Evolutionary conservation across 176 grass and related monocot species (phyloP).

Genomic region (Raddia guianensis): DNA sequence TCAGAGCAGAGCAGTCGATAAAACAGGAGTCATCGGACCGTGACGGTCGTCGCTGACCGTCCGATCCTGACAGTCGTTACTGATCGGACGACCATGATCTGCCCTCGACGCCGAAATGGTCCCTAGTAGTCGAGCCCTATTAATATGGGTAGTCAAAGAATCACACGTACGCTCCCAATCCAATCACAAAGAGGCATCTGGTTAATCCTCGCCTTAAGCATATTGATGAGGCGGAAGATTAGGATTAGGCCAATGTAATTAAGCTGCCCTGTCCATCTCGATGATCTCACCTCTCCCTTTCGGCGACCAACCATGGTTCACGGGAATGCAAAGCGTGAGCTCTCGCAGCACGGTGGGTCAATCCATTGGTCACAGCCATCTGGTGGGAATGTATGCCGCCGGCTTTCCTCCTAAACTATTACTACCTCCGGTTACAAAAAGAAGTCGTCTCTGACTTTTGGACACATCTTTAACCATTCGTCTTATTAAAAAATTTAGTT

Average conservation of each 20-base stretch:
- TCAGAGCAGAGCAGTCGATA: neutral
- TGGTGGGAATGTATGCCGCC: neutral
- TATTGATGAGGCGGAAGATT: neutral
- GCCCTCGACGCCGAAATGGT: neutral
- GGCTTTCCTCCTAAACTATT: no score
- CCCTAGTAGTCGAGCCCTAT: neutral
- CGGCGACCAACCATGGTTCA: neutral
- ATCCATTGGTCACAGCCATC: conserved; percentile 22
- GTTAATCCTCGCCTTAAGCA: neutral
- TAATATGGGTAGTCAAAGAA: neutral
- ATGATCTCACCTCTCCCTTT: neutral
- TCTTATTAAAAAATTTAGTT: no score
- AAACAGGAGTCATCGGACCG: conserved; percentile 19
- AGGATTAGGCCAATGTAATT: neutral
- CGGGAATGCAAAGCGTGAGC: neutral
- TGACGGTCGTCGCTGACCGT: neutral
- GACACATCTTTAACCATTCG: no score
- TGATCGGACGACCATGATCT: neutral
- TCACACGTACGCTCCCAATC: neutral
- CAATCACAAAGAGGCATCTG: neutral
- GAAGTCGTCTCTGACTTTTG: no score
- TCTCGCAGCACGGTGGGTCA: conserved; percentile 7
- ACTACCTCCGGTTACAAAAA: no score
- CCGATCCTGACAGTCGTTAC: neutral
- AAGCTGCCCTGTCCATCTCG: conserved; percentile 13